phyloP scores from a whole-genome alignment of 1,139 yeast genomes.

The Yamadazyma pseudoaaseri region DNA sequence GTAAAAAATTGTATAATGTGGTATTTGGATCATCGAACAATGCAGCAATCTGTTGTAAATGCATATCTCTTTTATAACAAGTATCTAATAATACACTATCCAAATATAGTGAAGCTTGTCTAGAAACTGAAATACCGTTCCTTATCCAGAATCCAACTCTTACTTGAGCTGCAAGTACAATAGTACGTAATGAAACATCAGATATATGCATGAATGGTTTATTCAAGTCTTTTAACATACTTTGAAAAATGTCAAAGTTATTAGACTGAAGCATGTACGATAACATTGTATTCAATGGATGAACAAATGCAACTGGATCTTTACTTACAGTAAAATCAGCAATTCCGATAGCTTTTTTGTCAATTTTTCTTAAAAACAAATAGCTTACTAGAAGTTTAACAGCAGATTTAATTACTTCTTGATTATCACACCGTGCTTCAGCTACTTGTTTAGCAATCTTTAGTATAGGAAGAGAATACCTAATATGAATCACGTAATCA shows the following conservation, averaged over 20 bases:
- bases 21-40: slow-evolving; percentile 43
- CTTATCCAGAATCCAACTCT: slow-evolving; percentile 87
- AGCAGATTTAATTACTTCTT: slow-evolving; percentile 18
- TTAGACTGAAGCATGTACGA: slow-evolving; percentile 39
- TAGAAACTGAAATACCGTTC: slow-evolving; percentile 60
- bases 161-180: slow-evolving; percentile 73
- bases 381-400: slow-evolving; percentile 21
- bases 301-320: slow-evolving; percentile 52
- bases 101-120: slow-evolving; percentile 42
- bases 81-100: slow-evolving; percentile 35
- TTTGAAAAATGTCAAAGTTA: slow-evolving; percentile 22
- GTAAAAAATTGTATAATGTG: slow-evolving; percentile 47
- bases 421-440: slow-evolving; percentile 24
- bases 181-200: slow-evolving; percentile 57
- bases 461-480: slow-evolving; percentile 47
- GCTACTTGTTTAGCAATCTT: slow-evolving; percentile 46
- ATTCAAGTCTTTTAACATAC: slow-evolving; percentile 15
- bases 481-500: slow-evolving; percentile 48
- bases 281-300: slow-evolving; percentile 58
- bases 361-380: slow-evolving; percentile 18
- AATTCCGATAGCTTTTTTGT: slow-evolving; percentile 34
- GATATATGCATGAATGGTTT: slow-evolving; percentile 42
- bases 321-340: slow-evolving; percentile 46
- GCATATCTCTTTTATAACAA: slow-evolving; percentile 49
- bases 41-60: slow-evolving; percentile 54